phyloP scores from a whole-genome alignment of 306 rosid species.

The Cicer pinnatifidum region DNA sequence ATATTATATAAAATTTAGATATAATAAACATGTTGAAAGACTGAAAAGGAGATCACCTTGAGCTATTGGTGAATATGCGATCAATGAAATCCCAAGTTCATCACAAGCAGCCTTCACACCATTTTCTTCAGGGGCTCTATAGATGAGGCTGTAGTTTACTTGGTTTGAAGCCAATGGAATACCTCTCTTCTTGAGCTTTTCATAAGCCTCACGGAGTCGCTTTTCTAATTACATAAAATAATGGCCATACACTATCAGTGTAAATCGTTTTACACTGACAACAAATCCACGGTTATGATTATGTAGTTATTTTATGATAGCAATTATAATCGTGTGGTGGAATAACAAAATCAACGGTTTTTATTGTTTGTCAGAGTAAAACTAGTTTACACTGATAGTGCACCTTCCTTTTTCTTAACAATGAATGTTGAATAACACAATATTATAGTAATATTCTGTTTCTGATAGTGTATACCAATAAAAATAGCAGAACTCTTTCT shows the following conservation, averaged over 20 bases:
- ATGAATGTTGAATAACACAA: background rate
- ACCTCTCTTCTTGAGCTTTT: conserved; percentile 78
- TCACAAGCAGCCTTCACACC: conserved; percentile 88
- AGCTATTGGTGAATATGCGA: conserved; percentile 96
- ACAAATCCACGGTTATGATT: too few relatives aligned
- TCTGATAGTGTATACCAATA: too few relatives aligned
- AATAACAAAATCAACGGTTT: too few relatives aligned
- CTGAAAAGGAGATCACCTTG: conserved; percentile 64
- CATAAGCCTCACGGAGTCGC: conserved; percentile 71
- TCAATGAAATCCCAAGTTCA: conserved; percentile 89
- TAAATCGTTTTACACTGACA: too few relatives aligned
- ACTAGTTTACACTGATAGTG: too few relatives aligned
- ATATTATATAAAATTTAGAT: background rate
- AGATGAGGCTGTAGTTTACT: conserved; percentile 93
- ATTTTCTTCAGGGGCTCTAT: conserved; percentile 78
- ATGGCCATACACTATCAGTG: background rate
- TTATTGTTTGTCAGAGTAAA: too few relatives aligned
- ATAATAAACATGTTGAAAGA: conserved; percentile 7
- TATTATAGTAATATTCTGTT: background rate
- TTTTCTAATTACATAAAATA: conserved; percentile 53
- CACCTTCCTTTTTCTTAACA: too few relatives aligned
- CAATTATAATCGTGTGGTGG: too few relatives aligned
- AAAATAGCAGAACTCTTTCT: too few relatives aligned
- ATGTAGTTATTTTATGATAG: too few relatives aligned
- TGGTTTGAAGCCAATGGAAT: conserved; percentile 93